Evolutionary conservation across 805 yeast species (phyloP).

Genomic region (Saccharomycopsis capsularis): DNA sequence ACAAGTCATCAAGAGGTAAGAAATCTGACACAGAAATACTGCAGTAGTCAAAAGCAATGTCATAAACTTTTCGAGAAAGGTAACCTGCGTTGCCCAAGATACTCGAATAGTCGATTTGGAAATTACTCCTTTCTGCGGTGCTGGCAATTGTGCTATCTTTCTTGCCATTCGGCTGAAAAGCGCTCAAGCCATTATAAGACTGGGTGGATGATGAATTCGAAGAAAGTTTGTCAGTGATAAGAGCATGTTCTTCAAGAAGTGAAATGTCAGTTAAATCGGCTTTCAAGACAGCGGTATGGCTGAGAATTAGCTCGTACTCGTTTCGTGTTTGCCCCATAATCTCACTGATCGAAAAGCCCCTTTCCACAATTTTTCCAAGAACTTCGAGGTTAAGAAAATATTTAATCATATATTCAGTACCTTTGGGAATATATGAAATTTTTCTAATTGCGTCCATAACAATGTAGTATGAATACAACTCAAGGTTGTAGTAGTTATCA

Average conservation of each 20-base stretch:
- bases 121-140: background rate
- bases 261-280: conserved; percentile 5
- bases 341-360: background rate
- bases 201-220: background rate
- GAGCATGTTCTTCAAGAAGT: background rate
- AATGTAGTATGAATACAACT: conserved; percentile 11
- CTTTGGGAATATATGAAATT: background rate
- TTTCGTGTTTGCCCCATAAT: conserved; percentile 5
- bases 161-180: background rate
- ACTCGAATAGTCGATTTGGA: background rate
- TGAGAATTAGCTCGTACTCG: background rate
- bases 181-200: background rate
- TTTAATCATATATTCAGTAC: background rate
- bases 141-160: background rate
- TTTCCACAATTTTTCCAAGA: background rate
- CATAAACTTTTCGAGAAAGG: conserved; percentile 2
- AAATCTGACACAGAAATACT: background rate
- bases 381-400: background rate
- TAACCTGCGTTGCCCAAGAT: conserved; percentile 3
- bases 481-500: background rate
- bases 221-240: background rate
- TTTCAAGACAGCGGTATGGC: background rate
- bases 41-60: background rate
- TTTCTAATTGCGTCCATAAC: background rate
- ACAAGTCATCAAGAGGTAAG: background rate